Evolutionary conservation across 768 basidiomycete genomes (phyloP).

Genomic region (Suillus lakei): DNA sequence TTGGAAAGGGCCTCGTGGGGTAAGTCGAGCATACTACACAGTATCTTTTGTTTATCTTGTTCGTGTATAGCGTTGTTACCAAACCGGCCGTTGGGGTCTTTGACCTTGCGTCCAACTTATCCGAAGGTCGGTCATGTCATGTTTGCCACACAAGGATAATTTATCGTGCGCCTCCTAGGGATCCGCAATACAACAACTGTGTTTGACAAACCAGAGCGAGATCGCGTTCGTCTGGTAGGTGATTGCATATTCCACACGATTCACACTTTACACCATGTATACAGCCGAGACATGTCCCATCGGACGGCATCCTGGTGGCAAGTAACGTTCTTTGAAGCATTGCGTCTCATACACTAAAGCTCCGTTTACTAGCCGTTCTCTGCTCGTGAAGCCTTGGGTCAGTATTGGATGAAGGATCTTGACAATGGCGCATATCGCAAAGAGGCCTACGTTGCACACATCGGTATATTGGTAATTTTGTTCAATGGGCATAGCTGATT

Average conservation of each 20-base stretch:
- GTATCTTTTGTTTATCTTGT: constrained; percentile 4
- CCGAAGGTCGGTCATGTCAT: constrained; percentile 66
- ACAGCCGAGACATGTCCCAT: constrained; percentile 83
- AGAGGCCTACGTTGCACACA: constrained; percentile 91
- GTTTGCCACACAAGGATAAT: neutral
- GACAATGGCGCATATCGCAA: constrained; percentile 86
- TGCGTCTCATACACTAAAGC: neutral
- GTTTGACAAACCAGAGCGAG: constrained; percentile 89
- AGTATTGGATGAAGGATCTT: constrained; percentile 96
- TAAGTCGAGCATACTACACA: constrained; percentile 34
- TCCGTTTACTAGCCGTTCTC: constrained; percentile 74
- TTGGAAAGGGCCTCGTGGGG: constrained; percentile 97
- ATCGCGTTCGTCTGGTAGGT: constrained; percentile 80
- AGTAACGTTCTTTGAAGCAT: constrained; percentile 32
- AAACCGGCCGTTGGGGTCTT: constrained; percentile 98
- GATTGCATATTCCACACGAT: neutral
- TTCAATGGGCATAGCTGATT: constrained; percentile 14
- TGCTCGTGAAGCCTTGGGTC: constrained; percentile 87
- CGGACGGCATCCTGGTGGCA: constrained; percentile 88
- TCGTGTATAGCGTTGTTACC: constrained; percentile 72
- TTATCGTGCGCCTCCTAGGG: constrained; percentile 49
- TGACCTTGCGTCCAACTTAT: constrained; percentile 92
- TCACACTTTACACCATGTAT: neutral
- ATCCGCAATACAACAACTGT: constrained; percentile 99
- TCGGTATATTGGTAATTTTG: constrained; percentile 58